Conservation (phyloP, 2,329 filamentous ascomycete species). For the Sclerotinia trifoliorum region DNA sequence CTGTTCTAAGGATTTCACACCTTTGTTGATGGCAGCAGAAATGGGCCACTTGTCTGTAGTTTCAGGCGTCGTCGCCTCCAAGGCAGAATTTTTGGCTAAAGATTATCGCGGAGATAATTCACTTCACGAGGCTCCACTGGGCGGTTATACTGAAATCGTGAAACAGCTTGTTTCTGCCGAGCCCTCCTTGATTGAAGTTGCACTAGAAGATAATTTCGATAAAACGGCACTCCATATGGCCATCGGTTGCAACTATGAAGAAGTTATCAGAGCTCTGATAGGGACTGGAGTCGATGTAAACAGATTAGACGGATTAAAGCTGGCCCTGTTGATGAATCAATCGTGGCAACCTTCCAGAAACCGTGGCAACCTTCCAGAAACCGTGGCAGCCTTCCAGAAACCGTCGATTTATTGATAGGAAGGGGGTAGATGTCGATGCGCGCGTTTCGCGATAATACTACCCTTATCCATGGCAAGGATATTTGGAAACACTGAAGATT, state of each 20-base stretch:
- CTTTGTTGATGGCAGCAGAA: slow-evolving; percentile 11
- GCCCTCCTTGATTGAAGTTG: background rate
- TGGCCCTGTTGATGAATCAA: background rate
- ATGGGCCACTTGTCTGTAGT: background rate
- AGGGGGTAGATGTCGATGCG: slow-evolving; percentile 1
- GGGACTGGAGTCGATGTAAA: slow-evolving; percentile 1
- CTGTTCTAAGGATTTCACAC: background rate
- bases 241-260: background rate
- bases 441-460: background rate
- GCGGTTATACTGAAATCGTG: background rate
- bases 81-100: slow-evolving; percentile 6
- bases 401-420: background rate
- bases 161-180: slow-evolving; percentile 1
- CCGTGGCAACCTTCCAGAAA: background rate
- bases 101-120: slow-evolving; percentile 6
- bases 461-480: background rate
- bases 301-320: background rate
- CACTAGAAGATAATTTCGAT: background rate
- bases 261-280: background rate
- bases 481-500: background rate
- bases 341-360: background rate
- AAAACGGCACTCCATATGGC: slow-evolving; percentile 11
- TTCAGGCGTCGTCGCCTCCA: background rate
- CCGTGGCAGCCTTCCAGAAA: background rate
- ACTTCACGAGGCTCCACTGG: background rate